Evolutionary conservation across 2,329 filamentous ascomycete species (phyloP), one percentile per base, ranked within the genome.

Genomic region (Phaeomoniella chlamydospora): DNA sequence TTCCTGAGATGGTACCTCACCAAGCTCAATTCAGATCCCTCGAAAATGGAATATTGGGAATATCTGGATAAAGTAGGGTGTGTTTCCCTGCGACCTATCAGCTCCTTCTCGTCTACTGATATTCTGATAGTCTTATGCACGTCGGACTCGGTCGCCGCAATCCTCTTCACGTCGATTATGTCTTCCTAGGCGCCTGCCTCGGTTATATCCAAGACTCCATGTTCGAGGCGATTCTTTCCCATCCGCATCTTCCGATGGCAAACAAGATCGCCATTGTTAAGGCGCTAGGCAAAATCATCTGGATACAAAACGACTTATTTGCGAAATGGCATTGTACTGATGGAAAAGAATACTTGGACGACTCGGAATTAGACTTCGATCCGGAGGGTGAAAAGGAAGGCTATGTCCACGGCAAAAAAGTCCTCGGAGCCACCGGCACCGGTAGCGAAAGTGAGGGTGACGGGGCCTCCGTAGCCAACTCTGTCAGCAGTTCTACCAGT

Each of bases 271-370:
- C 72, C 15, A 67, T 88, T 3, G 68, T 87, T 33, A 81, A 79
- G 52, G 82, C 83, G 1, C 64, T 88, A 15, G 74, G 74, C 42
- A 88, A 90, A 55, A 76, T 88, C 16, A 77, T 88, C 44, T 88
- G 82, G 81, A 86, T 88, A 45, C 83, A 88, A 57, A 88, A 88
- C 51, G 82, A 88, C 54, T 65, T 88, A 18, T 82, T 88, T 54
- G 79, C 81, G n/a, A 81, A 80, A 54, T 87, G 80, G 77, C 81
- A 85, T 48, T 72, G 82, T 22, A 65, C 70, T 19, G 77, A 82
- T 44, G 76, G 77, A 34, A 70, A 76, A 22, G 79, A 83, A 54
- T 68, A 58, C 35, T 58, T 60, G 41, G 56, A 57, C 15, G 47
- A 62, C 14, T 49, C 54, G n/a, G 38, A 45, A 15, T 18, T 39